A percentile compares a stretch with the other conserved stretches of the same genome.
Evolutionary conservation across 495 filamentous ascomycete species (phyloP).

Genomic region (Alectoria sarmentosa): DNA sequence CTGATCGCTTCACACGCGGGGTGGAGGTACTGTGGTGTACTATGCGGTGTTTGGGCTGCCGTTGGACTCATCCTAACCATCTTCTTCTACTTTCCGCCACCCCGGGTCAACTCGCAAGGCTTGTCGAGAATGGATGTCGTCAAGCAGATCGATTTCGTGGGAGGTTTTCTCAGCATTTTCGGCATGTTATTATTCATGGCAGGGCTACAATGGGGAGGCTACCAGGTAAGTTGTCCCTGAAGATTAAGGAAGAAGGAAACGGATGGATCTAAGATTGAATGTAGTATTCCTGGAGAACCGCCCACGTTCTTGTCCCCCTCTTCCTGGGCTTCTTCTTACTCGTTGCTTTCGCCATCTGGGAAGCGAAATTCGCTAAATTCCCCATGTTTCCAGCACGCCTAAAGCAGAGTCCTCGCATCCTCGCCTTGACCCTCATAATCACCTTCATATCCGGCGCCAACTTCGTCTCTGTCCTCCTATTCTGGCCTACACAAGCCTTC

Average conservation of each 20-base stretch:
- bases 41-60: conserved; percentile 54
- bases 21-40: conserved; percentile 60
- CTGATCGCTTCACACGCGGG: conserved; percentile 51
- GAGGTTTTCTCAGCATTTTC: conserved; percentile 57
- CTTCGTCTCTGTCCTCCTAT: conserved; percentile 67
- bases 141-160: conserved; percentile 55
- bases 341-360: conserved; percentile 53
- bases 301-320: conserved; percentile 53
- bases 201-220: conserved; percentile 62
- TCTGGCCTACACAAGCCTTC: conserved; percentile 69
- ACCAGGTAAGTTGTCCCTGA: conserved; percentile 39
- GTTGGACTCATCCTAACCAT: conserved; percentile 54
- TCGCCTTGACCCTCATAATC: conserved; percentile 59
- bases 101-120: conserved; percentile 47
- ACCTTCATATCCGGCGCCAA: conserved; percentile 69
- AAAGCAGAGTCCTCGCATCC: conserved; percentile 55
- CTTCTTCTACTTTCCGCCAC: conserved; percentile 61
- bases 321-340: conserved; percentile 49
- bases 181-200: conserved; percentile 61
- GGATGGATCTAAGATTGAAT: conserved; percentile 15
- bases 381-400: conserved; percentile 61
- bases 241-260: neutral
- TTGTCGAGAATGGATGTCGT: conserved; percentile 45
- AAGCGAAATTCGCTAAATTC: conserved; percentile 49
- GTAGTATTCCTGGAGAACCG: conserved; percentile 51